phyloP scores from a whole-genome alignment of 495 filamentous ascomycete species.

The Xylaria longipes region DNA sequence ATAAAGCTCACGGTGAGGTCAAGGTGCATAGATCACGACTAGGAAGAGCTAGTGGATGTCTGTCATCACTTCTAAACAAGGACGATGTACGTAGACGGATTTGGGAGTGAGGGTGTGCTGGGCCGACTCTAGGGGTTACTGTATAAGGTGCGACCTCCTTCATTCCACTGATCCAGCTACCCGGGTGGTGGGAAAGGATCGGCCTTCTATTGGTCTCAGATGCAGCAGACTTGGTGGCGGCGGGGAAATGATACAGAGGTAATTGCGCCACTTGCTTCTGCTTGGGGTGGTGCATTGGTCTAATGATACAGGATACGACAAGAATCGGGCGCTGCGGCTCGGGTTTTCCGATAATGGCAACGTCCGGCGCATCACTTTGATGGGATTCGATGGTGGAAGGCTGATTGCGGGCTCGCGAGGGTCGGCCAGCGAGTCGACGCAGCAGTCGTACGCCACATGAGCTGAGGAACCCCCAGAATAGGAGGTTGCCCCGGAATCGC shows the following conservation, averaged over 20 bases:
- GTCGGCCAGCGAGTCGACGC: neutral
- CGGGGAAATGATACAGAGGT: conserved; percentile 13
- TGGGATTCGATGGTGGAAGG: too few species aligned
- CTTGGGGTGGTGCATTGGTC: neutral
- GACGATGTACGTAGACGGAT: neutral
- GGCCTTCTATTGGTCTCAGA: conserved; percentile 22
- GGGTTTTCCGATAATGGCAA: neutral
- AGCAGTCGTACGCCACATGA: neutral
- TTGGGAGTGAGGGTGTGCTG: neutral
- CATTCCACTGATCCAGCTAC: conserved; percentile 1
- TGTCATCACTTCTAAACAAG: neutral
- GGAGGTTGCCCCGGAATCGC: neutral
- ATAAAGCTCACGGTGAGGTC: neutral
- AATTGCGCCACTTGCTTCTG: conserved; percentile 2
- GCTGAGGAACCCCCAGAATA: neutral
- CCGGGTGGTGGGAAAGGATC: conserved; percentile 4
- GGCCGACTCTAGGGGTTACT: neutral
- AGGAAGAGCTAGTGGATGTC: conserved; percentile 2
- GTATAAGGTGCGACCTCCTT: neutral
- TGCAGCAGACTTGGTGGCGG: conserved; percentile 4
- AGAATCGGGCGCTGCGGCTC: neutral
- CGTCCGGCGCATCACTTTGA: neutral
- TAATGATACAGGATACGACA: conserved; percentile 4
- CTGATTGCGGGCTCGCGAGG: neutral
- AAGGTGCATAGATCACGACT: neutral